Evolutionary conservation across 331 rosid genomes (phyloP).

Genomic region (Saraca asoca): DNA sequence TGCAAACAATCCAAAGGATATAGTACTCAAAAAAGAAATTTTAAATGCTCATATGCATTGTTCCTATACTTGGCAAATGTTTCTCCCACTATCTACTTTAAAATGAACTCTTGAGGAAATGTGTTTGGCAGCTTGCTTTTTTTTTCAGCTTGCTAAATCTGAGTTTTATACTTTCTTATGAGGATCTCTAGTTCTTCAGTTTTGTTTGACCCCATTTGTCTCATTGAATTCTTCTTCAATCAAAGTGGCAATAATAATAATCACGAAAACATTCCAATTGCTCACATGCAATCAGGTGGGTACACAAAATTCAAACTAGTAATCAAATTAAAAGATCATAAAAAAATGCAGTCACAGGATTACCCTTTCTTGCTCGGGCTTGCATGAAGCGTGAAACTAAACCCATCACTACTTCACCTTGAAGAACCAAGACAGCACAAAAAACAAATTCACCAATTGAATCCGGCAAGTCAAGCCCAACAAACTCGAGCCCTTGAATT

Average conservation of each 20-base stretch:
- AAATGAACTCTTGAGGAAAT: constrained; percentile 9
- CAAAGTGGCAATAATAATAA: background rate
- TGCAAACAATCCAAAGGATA: constrained; percentile 22
- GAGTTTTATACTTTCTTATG: background rate
- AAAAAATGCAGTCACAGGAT: constrained; percentile 12
- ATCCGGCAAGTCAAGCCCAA: constrained; percentile 94
- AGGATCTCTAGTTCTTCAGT: background rate
- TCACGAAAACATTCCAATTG: constrained; percentile 2
- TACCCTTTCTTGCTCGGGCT: constrained; percentile 80
- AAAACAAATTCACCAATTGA: constrained; percentile 82
- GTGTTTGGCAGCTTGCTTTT: background rate
- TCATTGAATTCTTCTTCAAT: constrained; percentile 1
- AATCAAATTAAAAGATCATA: constrained; percentile 23
- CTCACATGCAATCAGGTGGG: constrained; percentile 6
- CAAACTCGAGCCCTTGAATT: constrained; percentile 81
- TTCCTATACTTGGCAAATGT: constrained; percentile 13
- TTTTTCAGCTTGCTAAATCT: background rate
- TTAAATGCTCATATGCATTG: background rate
- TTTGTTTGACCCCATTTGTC: background rate
- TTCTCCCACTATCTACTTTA: constrained; percentile 4
- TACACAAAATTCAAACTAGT: constrained; percentile 20
- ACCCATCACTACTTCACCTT: constrained; percentile 65
- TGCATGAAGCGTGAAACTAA: constrained; percentile 77
- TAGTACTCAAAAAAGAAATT: constrained; percentile 3
- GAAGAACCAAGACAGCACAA: constrained; percentile 73